Conservation (phyloP, 1,139 yeast species). For the Candida dubliniensis region DNA sequence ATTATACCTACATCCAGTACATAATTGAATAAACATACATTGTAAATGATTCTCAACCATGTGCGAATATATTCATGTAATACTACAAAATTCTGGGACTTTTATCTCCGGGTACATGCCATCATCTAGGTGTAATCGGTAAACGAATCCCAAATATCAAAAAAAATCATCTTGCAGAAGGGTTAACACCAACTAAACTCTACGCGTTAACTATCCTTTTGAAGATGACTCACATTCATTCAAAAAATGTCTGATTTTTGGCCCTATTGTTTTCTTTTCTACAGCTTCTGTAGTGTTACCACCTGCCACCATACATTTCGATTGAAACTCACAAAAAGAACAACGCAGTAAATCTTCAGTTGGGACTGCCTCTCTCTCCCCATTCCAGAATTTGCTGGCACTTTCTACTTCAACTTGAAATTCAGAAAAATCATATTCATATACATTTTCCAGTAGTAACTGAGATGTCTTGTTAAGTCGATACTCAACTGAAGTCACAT, state of each 20-base stretch:
- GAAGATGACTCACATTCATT: constrained; percentile 39
- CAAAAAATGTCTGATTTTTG: constrained; percentile 17
- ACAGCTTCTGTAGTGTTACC: constrained; percentile 6
- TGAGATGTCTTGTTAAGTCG: constrained; percentile 35
- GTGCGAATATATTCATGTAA: too few species aligned
- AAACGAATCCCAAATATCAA: constrained; percentile 47
- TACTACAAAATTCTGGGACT: constrained; percentile 24
- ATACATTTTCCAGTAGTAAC: constrained; percentile 38
- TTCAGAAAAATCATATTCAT: constrained; percentile 31
- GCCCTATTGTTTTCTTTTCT: constrained; percentile 15
- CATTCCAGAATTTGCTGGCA: constrained; percentile 56
- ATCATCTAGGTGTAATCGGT: constrained; percentile 40
- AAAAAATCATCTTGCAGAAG: constrained; percentile 44
- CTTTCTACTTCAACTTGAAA: constrained; percentile 27
- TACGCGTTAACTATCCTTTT: constrained; percentile 34
- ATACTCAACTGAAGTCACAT: constrained; percentile 52
- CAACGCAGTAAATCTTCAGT: constrained; percentile 44
- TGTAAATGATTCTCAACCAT: not conserved
- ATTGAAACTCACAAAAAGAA: constrained; percentile 51
- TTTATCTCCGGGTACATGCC: constrained; percentile 48
- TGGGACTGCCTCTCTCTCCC: constrained; percentile 44
- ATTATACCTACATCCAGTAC: not conserved
- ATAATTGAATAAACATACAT: not conserved
- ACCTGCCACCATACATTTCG: constrained; percentile 35
- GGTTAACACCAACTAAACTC: constrained; percentile 23